These are phyloP conservation scores for Candida jianshihensis DNA, from an alignment of 805 yeast species.

Conservation along the genomic window DNA sequence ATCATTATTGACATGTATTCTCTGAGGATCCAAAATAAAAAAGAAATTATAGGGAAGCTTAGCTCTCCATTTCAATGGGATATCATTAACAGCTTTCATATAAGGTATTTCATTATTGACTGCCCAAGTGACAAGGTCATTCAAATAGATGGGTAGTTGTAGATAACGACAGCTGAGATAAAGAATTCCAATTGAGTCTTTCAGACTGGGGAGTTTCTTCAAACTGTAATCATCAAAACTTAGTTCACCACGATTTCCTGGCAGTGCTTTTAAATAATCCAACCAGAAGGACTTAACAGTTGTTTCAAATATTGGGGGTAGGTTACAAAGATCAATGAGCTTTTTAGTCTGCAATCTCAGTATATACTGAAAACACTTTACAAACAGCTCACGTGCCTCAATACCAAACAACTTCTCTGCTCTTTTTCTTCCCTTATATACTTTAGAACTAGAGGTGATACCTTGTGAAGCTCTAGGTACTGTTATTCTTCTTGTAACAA, in stretches of 20 bases:
- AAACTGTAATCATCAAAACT: slow-evolving; percentile 3
- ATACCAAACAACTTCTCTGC: slow-evolving; percentile 34
- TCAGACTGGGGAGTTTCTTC: slow-evolving; percentile 7
- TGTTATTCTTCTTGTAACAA: slow-evolving; percentile 46
- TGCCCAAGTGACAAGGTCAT: slow-evolving; percentile 39
- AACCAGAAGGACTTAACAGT: slow-evolving; percentile 34
- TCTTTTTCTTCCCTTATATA: slow-evolving; percentile 10
- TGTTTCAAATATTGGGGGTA: slow-evolving; percentile 25
- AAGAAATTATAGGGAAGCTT: slow-evolving; percentile 33
- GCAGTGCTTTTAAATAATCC: slow-evolving; percentile 11
- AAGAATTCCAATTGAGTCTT: slow-evolving; percentile 28
- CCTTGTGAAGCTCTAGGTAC: slow-evolving; percentile 23
- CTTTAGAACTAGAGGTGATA: not conserved
- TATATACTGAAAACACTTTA: slow-evolving; percentile 43
- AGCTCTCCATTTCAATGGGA: slow-evolving; percentile 33
- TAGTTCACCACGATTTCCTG: slow-evolving; percentile 1
- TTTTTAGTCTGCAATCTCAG: slow-evolving; percentile 40
- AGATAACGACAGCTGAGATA: slow-evolving; percentile 46
- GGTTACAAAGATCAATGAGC: slow-evolving; percentile 27
- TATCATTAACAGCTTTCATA: slow-evolving; percentile 29
- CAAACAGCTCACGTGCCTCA: slow-evolving; percentile 36
- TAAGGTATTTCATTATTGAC: slow-evolving; percentile 43
- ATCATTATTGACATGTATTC: slow-evolving; percentile 33
- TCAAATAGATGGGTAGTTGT: slow-evolving; percentile 41
- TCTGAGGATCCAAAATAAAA: slow-evolving; percentile 32